These are phyloP conservation scores for Cercospora beticola DNA, from an alignment of 2,329 filamentous ascomycete genomes.

Conservation along the genomic window DNA sequence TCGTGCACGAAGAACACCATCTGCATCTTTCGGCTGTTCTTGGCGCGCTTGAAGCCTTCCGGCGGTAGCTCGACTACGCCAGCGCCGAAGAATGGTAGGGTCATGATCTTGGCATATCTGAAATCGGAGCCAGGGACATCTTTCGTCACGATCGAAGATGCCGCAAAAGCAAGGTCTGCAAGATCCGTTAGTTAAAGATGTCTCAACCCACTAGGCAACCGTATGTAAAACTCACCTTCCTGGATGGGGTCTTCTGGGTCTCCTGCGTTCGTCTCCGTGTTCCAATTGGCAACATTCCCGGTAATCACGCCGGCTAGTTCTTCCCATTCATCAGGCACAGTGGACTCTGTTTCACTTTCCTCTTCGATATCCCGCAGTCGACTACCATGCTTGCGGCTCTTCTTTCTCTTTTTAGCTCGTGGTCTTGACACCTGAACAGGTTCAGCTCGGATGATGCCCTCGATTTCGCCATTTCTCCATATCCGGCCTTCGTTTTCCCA, in stretches of 20 bases:
- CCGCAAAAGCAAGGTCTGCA: slow-evolving; percentile 60
- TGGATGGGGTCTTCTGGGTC: slow-evolving; percentile 42
- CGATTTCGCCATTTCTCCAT: slow-evolving; percentile 67
- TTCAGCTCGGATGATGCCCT: slow-evolving; percentile 74
- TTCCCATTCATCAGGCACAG: slow-evolving; percentile 68
- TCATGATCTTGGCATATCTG: slow-evolving; percentile 84
- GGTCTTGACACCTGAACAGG: slow-evolving; percentile 49
- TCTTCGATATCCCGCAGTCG: slow-evolving; percentile 40
- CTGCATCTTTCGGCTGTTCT: slow-evolving; percentile 94
- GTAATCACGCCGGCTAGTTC: slow-evolving; percentile 61
- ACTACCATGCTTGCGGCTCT: slow-evolving; percentile 37
- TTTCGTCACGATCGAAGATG: slow-evolving; percentile 56
- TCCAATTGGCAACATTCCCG: slow-evolving; percentile 63
- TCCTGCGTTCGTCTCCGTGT: slow-evolving; percentile 32
- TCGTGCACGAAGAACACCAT: slow-evolving; percentile 91
- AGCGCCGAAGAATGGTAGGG: slow-evolving; percentile 79
- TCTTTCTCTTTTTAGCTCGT: slow-evolving; percentile 33
- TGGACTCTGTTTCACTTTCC: slow-evolving; percentile 54
- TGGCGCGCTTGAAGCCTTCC: slow-evolving; percentile 78
- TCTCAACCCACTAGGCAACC: slow-evolving; percentile 3
- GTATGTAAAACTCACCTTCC: slow-evolving; percentile 38
- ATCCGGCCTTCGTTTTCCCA: slow-evolving; percentile 84
- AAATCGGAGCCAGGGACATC: slow-evolving; percentile 69
- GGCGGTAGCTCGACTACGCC: slow-evolving; percentile 87
- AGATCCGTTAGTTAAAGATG: slow-evolving; percentile 15